These are phyloP conservation scores for Aspergillus novofumigatus DNA, from an alignment of 2,329 filamentous ascomycete species.

Conservation along the genomic window DNA sequence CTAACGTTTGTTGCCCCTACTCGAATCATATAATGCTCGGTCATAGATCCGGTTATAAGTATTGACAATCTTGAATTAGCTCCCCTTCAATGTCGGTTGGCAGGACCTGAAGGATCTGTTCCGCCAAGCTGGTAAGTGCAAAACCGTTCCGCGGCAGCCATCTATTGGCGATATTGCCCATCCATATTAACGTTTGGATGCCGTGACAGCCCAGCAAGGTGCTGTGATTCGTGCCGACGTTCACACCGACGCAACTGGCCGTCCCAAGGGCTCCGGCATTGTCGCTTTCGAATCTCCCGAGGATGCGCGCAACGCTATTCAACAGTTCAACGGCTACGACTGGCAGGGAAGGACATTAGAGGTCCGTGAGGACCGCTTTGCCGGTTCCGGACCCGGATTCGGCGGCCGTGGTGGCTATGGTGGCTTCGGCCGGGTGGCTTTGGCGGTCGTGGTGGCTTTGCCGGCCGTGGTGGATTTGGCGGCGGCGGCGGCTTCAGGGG, in stretches of 20 bases:
- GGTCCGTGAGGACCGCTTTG: constrained; percentile 94
- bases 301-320: constrained; percentile 91
- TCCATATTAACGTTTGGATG: constrained; percentile 27
- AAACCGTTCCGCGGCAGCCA: constrained; percentile 8
- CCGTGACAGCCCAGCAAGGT: constrained; percentile 52
- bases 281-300: constrained; percentile 94
- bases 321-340: constrained; percentile 97
- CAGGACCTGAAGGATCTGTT: constrained; percentile 99
- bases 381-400: constrained; percentile 53
- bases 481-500: constrained; percentile 43
- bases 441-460: constrained; percentile 41
- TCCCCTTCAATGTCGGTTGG: constrained; percentile 97
- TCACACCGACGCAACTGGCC: constrained; percentile 83
- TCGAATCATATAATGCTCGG: constrained; percentile 9
- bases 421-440: constrained; percentile 43
- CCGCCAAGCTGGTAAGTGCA: constrained; percentile 83
- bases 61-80: constrained; percentile 55
- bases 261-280: constrained; percentile 94
- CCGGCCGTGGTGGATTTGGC: constrained; percentile 54
- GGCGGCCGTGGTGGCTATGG: constrained; percentile 38
- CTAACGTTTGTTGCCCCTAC: constrained; percentile 76
- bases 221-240: constrained; percentile 92
- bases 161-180: constrained; percentile 3
- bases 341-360: constrained; percentile 94
- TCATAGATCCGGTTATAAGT: constrained; percentile 15